These are phyloP conservation scores for Pachysandra terminalis DNA, from an alignment of 164 flowering plant genomes.

Conservation along the genomic window DNA sequence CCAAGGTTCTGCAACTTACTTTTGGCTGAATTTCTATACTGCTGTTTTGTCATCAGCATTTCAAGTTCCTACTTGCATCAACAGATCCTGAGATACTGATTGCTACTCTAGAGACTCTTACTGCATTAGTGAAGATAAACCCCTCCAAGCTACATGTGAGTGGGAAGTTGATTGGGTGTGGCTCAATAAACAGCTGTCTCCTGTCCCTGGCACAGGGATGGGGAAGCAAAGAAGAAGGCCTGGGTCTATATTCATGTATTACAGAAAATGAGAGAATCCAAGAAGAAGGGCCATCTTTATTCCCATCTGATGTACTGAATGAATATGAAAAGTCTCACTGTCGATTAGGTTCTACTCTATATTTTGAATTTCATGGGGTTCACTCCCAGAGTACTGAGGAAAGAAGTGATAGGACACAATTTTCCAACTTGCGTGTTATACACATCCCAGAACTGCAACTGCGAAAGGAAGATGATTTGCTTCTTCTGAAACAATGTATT, in stretches of 20 bases:
- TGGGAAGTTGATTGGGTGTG: slow-evolving; percentile 89
- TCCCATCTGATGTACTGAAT: slow-evolving; percentile 60
- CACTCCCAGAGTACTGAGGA: slow-evolving; percentile 32
- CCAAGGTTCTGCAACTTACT: neutral
- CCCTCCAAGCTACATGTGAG: slow-evolving; percentile 91
- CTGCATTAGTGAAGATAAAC: slow-evolving; percentile 84
- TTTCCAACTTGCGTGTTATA: slow-evolving; percentile 51
- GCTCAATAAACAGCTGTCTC: slow-evolving; percentile 72
- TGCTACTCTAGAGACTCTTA: slow-evolving; percentile 83
- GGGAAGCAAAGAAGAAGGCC: slow-evolving; percentile 99
- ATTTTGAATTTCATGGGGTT: slow-evolving; percentile 75
- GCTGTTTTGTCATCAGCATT: slow-evolving; percentile 60
- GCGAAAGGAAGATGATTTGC: slow-evolving; percentile 74
- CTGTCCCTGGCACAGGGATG: slow-evolving; percentile 96
- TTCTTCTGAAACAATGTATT: slow-evolving; percentile 62
- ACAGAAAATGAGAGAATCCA: slow-evolving; percentile 72
- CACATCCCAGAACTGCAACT: slow-evolving; percentile 79
- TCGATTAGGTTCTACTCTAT: slow-evolving; percentile 82
- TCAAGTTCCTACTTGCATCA: slow-evolving; percentile 85
- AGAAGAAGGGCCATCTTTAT: slow-evolving; percentile 55
- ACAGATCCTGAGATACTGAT: slow-evolving; percentile 90
- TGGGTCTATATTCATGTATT: slow-evolving; percentile 85
- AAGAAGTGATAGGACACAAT: slow-evolving; percentile 26
- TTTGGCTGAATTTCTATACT: slow-evolving; percentile 10
- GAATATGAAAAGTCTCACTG: slow-evolving; percentile 56